Base-by-base conservation (phyloP, 306 rosid species). In the Trifolium subterraneum region DNA sequence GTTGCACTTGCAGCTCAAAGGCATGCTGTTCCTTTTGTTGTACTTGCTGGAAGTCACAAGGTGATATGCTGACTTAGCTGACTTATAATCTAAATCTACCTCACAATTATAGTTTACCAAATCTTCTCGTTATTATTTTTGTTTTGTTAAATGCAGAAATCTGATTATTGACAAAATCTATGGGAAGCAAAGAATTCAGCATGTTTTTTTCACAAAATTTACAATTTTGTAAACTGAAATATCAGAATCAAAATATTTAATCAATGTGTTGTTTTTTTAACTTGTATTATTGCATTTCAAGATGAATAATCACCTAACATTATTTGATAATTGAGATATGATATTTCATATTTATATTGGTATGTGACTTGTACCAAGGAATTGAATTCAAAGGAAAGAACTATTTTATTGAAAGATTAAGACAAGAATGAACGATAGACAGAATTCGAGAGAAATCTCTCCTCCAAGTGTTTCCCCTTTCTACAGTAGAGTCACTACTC, bases 31-130 rank as follows among this genome's bases (percentile, higher is more conserved):
- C 99, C 98, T 55, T 95, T 92, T 90, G 99, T 90, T 45, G 97
- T 95, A 38, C 97, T 95, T 74, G 98, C 97, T 39, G 99, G 99
- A 4, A 95, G 92, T 87, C 99, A 95, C 86, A 95, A 95, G 98
- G 99, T 95, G 70, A 80, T 39, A 36, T 65, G 14, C n/a, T 60
- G 39, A 76, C 27, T 14, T 73, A 20, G 14, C n/a, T 60, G 39
- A 76, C 27, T 14, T 73, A 20, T 69, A 31, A 55, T 80, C 33
- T 56, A 31, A 58, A 38, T 62, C 20, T 54, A 27, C 60, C 45
- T 75, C 64, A 58, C 68, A 54, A 11, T 54, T 54, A 10, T 10
- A 19, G 60, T 19, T 54, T 19, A 11, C 27, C 60, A 54, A 54
- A 54, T 52, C 59, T 55, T 60, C 41, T 55, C 13, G 3, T 70